Conservation (phyloP, 2,329 filamentous ascomycete species). For the Xylariaceae sp. region DNA sequence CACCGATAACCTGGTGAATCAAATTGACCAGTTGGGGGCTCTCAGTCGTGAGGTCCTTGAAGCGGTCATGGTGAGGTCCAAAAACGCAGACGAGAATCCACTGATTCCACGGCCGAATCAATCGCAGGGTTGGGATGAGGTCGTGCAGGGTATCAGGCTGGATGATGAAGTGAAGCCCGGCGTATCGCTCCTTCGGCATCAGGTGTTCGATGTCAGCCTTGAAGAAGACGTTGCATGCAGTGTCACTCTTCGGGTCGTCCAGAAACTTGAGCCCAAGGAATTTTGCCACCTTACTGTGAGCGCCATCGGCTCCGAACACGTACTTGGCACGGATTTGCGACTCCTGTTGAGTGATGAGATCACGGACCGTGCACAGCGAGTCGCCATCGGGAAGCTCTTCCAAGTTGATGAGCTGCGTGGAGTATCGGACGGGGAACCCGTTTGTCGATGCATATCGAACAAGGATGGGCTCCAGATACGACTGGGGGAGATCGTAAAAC, state of each 20-base stretch:
- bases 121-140: conserved; percentile 41
- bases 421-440: conserved; percentile 38
- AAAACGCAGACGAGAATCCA: conserved; percentile 48
- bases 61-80: conserved; percentile 12
- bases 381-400: conserved; percentile 15
- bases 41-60: conserved; percentile 10
- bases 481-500: conserved; percentile 41
- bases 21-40: conserved; percentile 12
- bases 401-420: conserved; percentile 35
- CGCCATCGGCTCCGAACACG: conserved; percentile 55
- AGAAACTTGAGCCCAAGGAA: conserved; percentile 35
- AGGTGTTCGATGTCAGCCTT: conserved; percentile 45
- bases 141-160: conserved; percentile 44
- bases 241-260: conserved; percentile 32
- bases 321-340: conserved; percentile 44
- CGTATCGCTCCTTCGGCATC: conserved; percentile 41
- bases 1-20: conserved; percentile 43
- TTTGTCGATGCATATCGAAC: conserved; percentile 35
- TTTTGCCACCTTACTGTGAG: conserved; percentile 36
- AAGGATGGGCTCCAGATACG: conserved; percentile 40
- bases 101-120: conserved; percentile 55
- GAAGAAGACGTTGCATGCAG: conserved; percentile 39
- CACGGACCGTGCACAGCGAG: conserved; percentile 29
- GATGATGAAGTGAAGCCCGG: conserved; percentile 52
- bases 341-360: conserved; percentile 38